Percentiles rank a stretch among this genome's conserved stretches.
Conservation (phyloP, 805 yeast genomes). For the Wickerhamiella nectarea region DNA sequence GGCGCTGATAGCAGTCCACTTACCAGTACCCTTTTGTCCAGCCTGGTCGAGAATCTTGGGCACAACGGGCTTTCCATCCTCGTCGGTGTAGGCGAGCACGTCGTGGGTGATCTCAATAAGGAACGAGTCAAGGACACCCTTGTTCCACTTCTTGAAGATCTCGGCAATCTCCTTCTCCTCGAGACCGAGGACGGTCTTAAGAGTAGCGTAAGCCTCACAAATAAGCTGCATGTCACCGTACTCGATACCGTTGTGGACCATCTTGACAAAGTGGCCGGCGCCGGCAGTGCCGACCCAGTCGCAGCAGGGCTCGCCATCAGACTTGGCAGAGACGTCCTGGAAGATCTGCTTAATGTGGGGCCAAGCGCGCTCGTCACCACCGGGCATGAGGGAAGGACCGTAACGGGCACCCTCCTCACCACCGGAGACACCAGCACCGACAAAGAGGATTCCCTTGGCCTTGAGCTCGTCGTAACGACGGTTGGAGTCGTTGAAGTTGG, state of each 20-base stretch:
- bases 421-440: constrained; percentile 99
- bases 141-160: constrained; percentile 88
- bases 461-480: constrained; percentile 87
- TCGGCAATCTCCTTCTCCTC: constrained; percentile 84
- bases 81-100: constrained; percentile 76
- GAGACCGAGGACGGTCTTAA: constrained; percentile 89
- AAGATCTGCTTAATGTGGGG: constrained; percentile 93
- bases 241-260: constrained; percentile 99
- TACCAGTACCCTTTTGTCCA: constrained; percentile 99
- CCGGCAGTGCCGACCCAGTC: constrained; percentile 99
- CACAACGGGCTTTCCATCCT: constrained; percentile 81
- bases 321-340: constrained; percentile 91
- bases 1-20: constrained; percentile 98
- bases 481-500: constrained; percentile 97
- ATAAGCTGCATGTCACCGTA: constrained; percentile 99
- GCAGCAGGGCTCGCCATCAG: constrained; percentile 98
- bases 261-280: constrained; percentile 96
- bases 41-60: constrained; percentile 96
- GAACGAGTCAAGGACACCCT: constrained; percentile 95
- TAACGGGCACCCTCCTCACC: constrained; percentile 99
- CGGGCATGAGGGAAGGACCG: constrained; percentile 99
- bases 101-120: constrained; percentile 93
- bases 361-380: constrained; percentile 98
- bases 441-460: constrained; percentile 76
- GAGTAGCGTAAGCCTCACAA: constrained; percentile 91